Base-by-base conservation (phyloP, 176 grass and related monocot species). In the Elymus sibiricus region DNA sequence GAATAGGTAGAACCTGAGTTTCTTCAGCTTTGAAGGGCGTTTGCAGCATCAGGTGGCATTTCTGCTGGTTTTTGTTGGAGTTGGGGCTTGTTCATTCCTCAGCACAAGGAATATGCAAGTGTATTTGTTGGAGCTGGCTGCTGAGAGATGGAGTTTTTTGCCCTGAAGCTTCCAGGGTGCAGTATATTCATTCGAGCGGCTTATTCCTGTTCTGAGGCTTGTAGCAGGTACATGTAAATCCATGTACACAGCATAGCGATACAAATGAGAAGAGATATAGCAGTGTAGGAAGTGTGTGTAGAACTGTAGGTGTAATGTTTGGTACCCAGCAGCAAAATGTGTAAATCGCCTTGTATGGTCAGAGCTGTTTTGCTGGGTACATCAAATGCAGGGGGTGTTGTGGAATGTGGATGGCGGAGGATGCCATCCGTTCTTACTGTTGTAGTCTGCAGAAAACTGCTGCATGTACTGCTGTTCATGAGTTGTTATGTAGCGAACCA, bases 171-270 rank as follows among this genome's bases (percentile, higher is more conserved):
- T 86, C 83, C 27, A 86, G 73, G 64, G 26, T 40, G 76, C 70
- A 90, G 42, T 46, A 28, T 77, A 55, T 49, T 56, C 88, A 77
- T 71, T 72, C 53, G 7, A 42, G 31, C 42, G 34, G 71, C 42
- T 79, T 77, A 59, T 66, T 69, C 62, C 61, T 79, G 80, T 83
- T 86, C 24, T 64, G 79, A 73, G 84, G 42, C 76, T 79, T 87
- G 84, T 72, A 58, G 80, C 74, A 90, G 79, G 74, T 83, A 73
- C 89, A 87, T 90, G 84, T 82, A 86, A 51, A 79, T 77, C 71
- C 84, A 90, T 87, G 89, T 84, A 76, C 85, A 91, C 85, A 90
- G 35, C 85, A 80, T 79, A 84, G 65, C 46, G 40, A 75, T 80
- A 91, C 89, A 84, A 38, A 60, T 80, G 16, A 76, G 44, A 80